A percentile compares a stretch with the other conserved stretches of the same genome.
These are phyloP conservation scores for Buxus sempervirens DNA, from an alignment of 164 flowering plant genomes.

Conservation along the genomic window DNA sequence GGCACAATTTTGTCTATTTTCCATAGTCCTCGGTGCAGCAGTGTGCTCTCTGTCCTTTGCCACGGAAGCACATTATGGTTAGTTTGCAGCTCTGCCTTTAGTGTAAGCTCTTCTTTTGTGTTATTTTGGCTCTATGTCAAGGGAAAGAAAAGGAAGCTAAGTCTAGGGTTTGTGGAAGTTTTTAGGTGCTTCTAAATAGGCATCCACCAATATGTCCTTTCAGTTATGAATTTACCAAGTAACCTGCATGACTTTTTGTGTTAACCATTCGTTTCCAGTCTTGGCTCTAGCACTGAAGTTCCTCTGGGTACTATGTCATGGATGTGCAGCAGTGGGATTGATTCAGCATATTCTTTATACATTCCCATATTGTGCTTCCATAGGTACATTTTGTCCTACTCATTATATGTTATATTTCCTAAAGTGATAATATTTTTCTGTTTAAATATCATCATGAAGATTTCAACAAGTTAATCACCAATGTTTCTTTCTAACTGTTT, in stretches of 20 bases:
- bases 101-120: neutral
- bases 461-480: no score
- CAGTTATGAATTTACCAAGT: neutral
- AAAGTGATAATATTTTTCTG: neutral
- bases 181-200: neutral
- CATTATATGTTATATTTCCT: neutral
- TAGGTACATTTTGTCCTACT: conserved; percentile 45
- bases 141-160: neutral
- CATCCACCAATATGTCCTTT: neutral
- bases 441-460: no score
- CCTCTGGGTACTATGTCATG: conserved; percentile 67
- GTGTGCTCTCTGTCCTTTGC: conserved; percentile 46
- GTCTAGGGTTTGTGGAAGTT: neutral
- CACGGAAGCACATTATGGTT: conserved; percentile 42
- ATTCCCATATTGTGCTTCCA: conserved; percentile 87
- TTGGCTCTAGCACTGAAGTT: conserved; percentile 32
- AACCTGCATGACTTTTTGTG: neutral
- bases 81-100: conserved; percentile 7
- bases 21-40: conserved; percentile 27
- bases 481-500: no score
- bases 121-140: neutral
- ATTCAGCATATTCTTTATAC: conserved; percentile 62
- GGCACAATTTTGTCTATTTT: conserved; percentile 26
- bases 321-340: conserved; percentile 57
- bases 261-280: conserved; percentile 35